Evolutionary conservation across 176 grass and related monocot genomes (phyloP), one percentile per base, ranked within the genome.

Genomic region (Carex myosuroides): DNA sequence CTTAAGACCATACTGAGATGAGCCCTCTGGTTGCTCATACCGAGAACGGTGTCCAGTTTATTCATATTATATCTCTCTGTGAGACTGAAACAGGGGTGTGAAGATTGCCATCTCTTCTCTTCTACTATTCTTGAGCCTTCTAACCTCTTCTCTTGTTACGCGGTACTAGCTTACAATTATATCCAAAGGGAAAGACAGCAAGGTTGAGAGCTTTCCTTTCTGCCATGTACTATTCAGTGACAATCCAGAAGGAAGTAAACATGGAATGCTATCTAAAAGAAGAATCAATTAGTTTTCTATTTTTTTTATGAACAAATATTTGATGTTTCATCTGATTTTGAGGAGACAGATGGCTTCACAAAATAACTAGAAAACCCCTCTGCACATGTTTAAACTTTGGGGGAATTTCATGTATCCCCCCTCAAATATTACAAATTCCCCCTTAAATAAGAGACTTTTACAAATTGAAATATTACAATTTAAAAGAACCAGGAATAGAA

Each of bases 271-370:
- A 4, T 35, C 33, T 35, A 35, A 35, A 35, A 35, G 33, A 35
- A 35, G 2, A 35, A 35, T 35, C 3, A 35, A 35, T 3, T 35
- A 35, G 33, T 35, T 3, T 35, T 35, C 4, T 35, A 3, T 35
- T 35, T 35, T 35, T 35, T 35, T 35, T 35, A 35, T 35, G 33
- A 35, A 3, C 2, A 35, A 35, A 35, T 3, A 35, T 35, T 35
- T 78, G 13, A 87, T 90, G 80, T 90, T 90, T 20, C 83, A 53
- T 29, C 41, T 87, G 29, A 80, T 68, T 59, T 54, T 90, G 79
- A 90, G 79, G 52, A 11, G 41, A 33, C 85, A 90, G 30, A 76
- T 82, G 13, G 76, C 74, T 46, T 90, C 81, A 8, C 39, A 3
- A 6, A 41, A 41, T 41, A 41, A 41, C 39, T 41, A 41, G 4